Conservation (phyloP, 192 early-diverging fungal genomes). For the Coemansia sp. region DNA sequence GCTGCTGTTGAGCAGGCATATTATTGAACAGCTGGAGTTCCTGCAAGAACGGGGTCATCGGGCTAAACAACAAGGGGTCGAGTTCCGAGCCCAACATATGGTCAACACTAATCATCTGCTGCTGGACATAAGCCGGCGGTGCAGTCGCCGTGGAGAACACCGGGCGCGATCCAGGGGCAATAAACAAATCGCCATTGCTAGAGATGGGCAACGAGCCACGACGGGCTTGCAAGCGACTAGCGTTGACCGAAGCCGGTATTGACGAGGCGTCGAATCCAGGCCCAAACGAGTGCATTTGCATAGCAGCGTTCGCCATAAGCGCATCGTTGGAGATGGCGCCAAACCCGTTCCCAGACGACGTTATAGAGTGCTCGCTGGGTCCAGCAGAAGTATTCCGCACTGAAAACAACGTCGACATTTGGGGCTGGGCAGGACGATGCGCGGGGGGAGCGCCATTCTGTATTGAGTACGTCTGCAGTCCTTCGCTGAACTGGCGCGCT, state of each 20-base stretch:
- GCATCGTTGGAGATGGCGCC: neutral
- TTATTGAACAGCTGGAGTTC: conserved; percentile 46
- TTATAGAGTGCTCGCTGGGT: neutral
- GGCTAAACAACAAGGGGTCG: conserved; percentile 53
- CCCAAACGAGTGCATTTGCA: conserved; percentile 32
- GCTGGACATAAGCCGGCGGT: conserved; percentile 9
- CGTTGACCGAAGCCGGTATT: conserved; percentile 3
- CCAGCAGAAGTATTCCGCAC: neutral
- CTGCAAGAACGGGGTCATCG: conserved; percentile 54
- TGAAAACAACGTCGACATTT: neutral
- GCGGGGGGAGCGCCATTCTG: conserved; percentile 15
- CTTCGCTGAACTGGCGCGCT: conserved; percentile 42
- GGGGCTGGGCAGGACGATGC: neutral
- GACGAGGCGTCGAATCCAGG: conserved; percentile 18
- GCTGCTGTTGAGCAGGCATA: conserved; percentile 13
- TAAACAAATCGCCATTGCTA: conserved; percentile 49
- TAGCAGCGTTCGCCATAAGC: conserved; percentile 28
- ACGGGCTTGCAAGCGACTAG: conserved; percentile 24
- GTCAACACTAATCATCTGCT: conserved; percentile 9
- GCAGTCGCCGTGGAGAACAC: conserved; percentile 24
- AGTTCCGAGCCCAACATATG: conserved; percentile 26
- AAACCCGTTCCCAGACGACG: conserved; percentile 1
- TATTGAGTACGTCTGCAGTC: conserved; percentile 41
- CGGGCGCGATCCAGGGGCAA: conserved; percentile 20
- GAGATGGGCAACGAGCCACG: conserved; percentile 49